A percentile compares a stretch with the other conserved stretches of the same genome.
Conservation (phyloP, 768 basidiomycete genomes). For the Pleurotus pulmonarius region DNA sequence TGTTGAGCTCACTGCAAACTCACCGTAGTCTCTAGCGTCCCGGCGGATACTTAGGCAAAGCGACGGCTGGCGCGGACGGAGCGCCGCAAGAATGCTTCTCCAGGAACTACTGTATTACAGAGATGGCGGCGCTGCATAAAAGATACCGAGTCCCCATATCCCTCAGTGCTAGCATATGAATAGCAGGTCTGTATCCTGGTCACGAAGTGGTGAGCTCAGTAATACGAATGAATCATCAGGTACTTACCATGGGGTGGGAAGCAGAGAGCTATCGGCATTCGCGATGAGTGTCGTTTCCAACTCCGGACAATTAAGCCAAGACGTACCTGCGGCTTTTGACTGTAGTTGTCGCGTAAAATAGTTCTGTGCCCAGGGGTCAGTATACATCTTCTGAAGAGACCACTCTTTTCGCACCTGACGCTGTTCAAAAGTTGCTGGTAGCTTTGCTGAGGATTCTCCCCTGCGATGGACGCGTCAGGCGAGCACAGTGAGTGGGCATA, state of each 20-base stretch:
- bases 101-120: no score
- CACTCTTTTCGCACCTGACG: slow-evolving; percentile 3
- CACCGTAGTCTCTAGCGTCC: no score
- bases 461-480: slow-evolving; percentile 19
- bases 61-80: no score
- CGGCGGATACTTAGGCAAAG: no score
- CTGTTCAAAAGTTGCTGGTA: slow-evolving; percentile 44
- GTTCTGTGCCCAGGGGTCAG: slow-evolving; percentile 31
- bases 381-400: not conserved
- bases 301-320: slow-evolving; percentile 15
- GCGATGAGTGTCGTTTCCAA: not conserved
- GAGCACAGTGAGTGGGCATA: not conserved
- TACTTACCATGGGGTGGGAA: not conserved
- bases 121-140: no score
- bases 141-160: not conserved
- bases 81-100: no score
- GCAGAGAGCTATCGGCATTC: not conserved
- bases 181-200: not conserved
- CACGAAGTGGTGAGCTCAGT: no score
- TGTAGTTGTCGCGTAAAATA: slow-evolving; percentile 42
- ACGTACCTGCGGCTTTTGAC: slow-evolving; percentile 57
- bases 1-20: no score
- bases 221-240: not conserved
- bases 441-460: slow-evolving; percentile 43
- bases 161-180: not conserved